Base-by-base conservation (phyloP, 768 basidiomycete species). In the Tulasnella sp. region DNA sequence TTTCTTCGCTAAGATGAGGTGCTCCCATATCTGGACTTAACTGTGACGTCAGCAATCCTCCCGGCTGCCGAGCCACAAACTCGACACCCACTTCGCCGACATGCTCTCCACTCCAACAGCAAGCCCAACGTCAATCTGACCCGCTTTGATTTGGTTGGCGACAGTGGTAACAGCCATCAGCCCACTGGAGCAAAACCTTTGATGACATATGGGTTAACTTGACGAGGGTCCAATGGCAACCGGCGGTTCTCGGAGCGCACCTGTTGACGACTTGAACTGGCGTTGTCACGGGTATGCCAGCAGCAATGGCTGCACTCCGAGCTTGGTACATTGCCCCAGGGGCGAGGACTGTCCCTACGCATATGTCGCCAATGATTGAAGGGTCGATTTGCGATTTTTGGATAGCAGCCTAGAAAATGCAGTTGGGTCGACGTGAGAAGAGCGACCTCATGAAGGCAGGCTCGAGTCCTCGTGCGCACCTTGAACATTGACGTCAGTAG, bases 81-180 rank as follows among this genome's bases (percentile, higher is more conserved):
- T 34, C 40, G 72, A 73, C 24, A 50, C 83, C 74, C 50, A 84
- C 84, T 85, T 85, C 64, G 81, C 80, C 78, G 79, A 81, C 80
- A 80, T 82, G 74, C 79, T 80, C 73, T 83, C 82, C n/a, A 84
- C 80, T 31, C 82, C 83, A 40, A 81, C 82, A 16, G 83, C 82
- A 24, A 96, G 87, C 2, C 95, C 94, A 77, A 95, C 88, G 69
- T 94, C 90, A 69, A 95, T 94, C 84, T 95, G 93, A n/a, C 93
- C 93, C 16, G 88, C 88, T 22, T 90, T 89, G 74, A 96, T 91
- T 83, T 93, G 90, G 85, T 95, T 95, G 31, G 93, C 90, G 79
- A 96, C 91, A 42, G 89, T 89, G 14, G 92, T 93, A 42, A 93
- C 88, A 18, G 95, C 93, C 93, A 95, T 94, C n/a, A 96, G 89